These are phyloP conservation scores for Ganoderma lingzhi DNA, from an alignment of 1,284 basidiomycete species.

Conservation along the genomic window DNA sequence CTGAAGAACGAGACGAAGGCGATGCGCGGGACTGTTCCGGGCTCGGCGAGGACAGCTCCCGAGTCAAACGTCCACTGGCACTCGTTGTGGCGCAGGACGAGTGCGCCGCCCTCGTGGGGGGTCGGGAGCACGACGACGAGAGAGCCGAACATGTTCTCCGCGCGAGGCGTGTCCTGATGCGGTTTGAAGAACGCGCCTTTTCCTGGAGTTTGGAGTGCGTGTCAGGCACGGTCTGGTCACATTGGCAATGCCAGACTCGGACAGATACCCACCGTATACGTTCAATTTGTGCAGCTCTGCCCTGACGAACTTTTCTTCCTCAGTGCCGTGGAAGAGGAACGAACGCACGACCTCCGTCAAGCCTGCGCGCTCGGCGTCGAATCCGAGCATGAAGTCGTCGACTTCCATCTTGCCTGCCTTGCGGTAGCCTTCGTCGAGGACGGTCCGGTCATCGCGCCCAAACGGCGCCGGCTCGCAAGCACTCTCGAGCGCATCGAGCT, in stretches of 20 bases:
- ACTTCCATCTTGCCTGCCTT: conserved; percentile 35
- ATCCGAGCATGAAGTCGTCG: conserved; percentile 23
- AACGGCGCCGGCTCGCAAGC: conserved; percentile 35
- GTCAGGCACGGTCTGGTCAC: not conserved
- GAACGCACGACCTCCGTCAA: conserved; percentile 8
- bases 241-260: not conserved
- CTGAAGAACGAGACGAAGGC: conserved; percentile 48
- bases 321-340: not conserved
- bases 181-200: conserved; percentile 49
- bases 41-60: conserved; percentile 25
- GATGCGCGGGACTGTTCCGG: conserved; percentile 18
- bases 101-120: conserved; percentile 47
- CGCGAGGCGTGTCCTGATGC: conserved; percentile 50
- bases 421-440: conserved; percentile 35
- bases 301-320: conserved; percentile 21
- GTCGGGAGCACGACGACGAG: conserved; percentile 52
- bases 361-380: conserved; percentile 19
- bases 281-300: conserved; percentile 46
- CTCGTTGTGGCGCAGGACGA: conserved; percentile 43
- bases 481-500: conserved; percentile 15
- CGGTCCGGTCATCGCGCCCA: conserved; percentile 30
- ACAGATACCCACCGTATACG: conserved; percentile 3
- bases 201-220: conserved; percentile 33
- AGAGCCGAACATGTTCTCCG: conserved; percentile 51
- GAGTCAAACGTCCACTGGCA: conserved; percentile 45